Evolutionary conservation across 768 basidiomycete genomes (phyloP).

Genomic region (Auricularia cornea): DNA sequence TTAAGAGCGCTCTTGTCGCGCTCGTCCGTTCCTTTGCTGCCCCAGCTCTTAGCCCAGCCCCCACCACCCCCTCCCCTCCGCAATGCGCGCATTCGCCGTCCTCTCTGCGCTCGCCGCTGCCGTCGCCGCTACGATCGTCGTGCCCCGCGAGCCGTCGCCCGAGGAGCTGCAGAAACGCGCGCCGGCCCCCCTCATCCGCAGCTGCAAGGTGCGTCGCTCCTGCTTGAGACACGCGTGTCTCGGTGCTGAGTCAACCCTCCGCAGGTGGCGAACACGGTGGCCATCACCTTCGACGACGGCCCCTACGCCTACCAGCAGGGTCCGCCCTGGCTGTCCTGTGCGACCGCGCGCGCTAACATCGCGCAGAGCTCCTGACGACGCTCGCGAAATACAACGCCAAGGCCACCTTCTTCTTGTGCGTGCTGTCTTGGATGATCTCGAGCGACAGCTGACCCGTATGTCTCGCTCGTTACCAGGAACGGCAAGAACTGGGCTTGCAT

Average conservation of each 20-base stretch:
- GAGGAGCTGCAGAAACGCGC: neutral
- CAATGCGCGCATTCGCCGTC: too few relatives aligned
- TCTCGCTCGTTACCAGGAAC: neutral
- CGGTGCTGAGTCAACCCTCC: neutral
- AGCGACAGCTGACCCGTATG: neutral
- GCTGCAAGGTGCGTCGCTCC: neutral
- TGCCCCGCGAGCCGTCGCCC: neutral
- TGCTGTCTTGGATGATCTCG: neutral
- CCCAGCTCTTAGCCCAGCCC: too few relatives aligned
- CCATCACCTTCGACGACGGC: conserved; percentile 20
- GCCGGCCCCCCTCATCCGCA: neutral
- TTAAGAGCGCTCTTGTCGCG: too few relatives aligned
- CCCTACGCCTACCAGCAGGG: conserved; percentile 14
- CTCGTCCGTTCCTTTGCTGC: too few relatives aligned
- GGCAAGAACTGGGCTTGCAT: conserved; percentile 17
- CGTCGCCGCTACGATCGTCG: neutral
- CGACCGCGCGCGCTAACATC: neutral
- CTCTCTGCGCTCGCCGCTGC: neutral
- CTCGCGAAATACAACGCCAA: conserved; percentile 23
- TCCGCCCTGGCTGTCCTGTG: neutral
- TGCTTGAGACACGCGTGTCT: neutral
- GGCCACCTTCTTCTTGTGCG: conserved; percentile 37
- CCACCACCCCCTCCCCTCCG: too few relatives aligned
- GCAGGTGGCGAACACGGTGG: conserved; percentile 6
- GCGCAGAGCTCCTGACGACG: conserved; percentile 4